Percentiles rank a stretch among this genome's conserved stretches.
phyloP scores from a whole-genome alignment of 495 filamentous ascomycete genomes.

The Cercophora samala region DNA sequence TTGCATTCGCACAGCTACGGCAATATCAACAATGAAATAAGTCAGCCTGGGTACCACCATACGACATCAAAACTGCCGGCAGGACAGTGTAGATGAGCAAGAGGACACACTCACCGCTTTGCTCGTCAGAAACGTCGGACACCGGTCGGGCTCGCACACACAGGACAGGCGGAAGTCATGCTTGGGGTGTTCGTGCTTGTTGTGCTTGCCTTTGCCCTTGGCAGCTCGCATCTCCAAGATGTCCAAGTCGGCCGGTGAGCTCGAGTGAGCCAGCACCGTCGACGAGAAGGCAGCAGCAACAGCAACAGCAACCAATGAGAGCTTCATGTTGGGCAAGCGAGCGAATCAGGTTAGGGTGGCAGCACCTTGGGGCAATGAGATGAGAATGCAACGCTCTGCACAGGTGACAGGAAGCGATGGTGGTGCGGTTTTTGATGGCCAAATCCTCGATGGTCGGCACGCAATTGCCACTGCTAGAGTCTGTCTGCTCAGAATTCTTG shows the following conservation, averaged over 20 bases:
- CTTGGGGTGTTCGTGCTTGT: conserved; percentile 10
- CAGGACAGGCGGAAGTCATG: conserved; percentile 22
- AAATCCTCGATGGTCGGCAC: neutral
- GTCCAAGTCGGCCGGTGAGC: neutral
- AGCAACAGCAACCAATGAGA: conserved; percentile 6
- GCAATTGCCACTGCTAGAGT: too few relatives aligned
- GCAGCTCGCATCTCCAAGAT: conserved; percentile 5
- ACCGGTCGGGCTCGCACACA: conserved; percentile 13
- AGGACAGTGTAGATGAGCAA: neutral
- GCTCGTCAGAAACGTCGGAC: conserved; percentile 18
- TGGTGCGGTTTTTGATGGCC: neutral
- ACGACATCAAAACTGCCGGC: neutral
- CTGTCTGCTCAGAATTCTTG: neutral
- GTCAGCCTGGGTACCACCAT: conserved; percentile 1
- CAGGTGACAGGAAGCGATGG: neutral
- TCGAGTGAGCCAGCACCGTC: neutral
- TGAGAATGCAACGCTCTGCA: neutral
- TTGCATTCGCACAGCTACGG: conserved; percentile 22
- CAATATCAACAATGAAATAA: neutral
- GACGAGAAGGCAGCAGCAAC: conserved; percentile 6
- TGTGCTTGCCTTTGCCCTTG: conserved; percentile 5
- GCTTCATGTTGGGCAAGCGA: conserved; percentile 14
- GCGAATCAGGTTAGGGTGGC: neutral
- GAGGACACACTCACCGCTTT: conserved; percentile 15
- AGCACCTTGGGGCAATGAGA: neutral